Percentiles rank a stretch among this genome's conserved stretches.
Evolutionary conservation across 2,329 filamentous ascomycete species (phyloP).

Genomic region (Pseudogymnoascus destructans): DNA sequence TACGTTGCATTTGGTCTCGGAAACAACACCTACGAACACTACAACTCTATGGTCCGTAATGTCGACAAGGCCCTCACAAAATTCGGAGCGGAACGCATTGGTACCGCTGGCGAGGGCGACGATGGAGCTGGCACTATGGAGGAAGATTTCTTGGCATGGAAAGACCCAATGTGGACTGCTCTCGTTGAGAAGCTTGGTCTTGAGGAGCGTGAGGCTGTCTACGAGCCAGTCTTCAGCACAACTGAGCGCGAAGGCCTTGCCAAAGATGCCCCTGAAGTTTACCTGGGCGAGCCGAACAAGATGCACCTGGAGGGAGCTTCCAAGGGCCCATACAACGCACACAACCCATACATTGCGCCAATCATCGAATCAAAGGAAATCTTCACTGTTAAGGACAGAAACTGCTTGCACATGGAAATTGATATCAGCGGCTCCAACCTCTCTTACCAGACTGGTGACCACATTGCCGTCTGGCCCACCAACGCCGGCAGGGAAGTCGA

Average conservation of each 20-base stretch:
- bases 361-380: constrained; percentile 84
- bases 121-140: constrained; percentile 99
- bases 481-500: constrained; percentile 90
- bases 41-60: constrained; percentile 95
- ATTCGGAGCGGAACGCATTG: constrained; percentile 72
- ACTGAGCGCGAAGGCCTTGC: constrained; percentile 62
- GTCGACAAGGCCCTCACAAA: constrained; percentile 71
- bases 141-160: constrained; percentile 98
- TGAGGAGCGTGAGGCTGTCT: constrained; percentile 90
- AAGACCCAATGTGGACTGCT: constrained; percentile 95
- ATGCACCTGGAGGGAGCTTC: constrained; percentile 76
- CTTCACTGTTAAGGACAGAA: constrained; percentile 78
- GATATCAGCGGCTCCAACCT: constrained; percentile 83
- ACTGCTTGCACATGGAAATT: constrained; percentile 94
- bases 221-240: constrained; percentile 84
- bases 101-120: constrained; percentile 84
- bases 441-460: constrained; percentile 89
- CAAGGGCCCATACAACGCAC: constrained; percentile 86
- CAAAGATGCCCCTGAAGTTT: constrained; percentile 67
- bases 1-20: constrained; percentile 93
- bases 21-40: constrained; percentile 99
- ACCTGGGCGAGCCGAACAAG: constrained; percentile 91
- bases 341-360: constrained; percentile 94
- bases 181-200: constrained; percentile 72
- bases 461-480: constrained; percentile 94